Conservation (phyloP, 257 asterid genomes). For the Anisodus acutangulus region DNA sequence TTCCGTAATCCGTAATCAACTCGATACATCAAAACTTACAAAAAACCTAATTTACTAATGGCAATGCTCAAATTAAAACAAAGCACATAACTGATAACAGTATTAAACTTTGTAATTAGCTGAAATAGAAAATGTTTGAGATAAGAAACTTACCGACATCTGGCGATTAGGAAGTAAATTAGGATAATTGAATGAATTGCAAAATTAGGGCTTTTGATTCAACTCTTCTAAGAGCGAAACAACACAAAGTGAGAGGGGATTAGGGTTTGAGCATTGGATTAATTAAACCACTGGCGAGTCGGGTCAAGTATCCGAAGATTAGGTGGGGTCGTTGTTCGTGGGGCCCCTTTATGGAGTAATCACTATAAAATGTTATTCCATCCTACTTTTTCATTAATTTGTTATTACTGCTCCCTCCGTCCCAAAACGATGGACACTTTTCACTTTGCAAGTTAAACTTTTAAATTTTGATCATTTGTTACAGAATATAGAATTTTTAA, state of each 20-base stretch:
- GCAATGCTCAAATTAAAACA: background rate
- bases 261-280: constrained; percentile 10
- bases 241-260: background rate
- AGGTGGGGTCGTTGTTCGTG: background rate
- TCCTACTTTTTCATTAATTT: too few relatives aligned
- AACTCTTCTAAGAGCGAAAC: background rate
- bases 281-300: background rate
- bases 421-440: too few relatives aligned
- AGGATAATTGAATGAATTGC: background rate
- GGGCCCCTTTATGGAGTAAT: background rate
- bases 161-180: background rate
- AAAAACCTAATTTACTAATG: background rate
- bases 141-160: constrained; percentile 13
- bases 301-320: background rate
- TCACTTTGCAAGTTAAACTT: too few relatives aligned
- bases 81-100: too few relatives aligned
- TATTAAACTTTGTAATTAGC: background rate
- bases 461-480: too few relatives aligned
- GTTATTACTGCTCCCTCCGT: too few relatives aligned
- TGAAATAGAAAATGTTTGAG: background rate
- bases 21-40: background rate
- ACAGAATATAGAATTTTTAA: too few relatives aligned
- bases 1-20: background rate
- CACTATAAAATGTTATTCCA: too few relatives aligned
- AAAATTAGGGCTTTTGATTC: background rate